These are phyloP conservation scores for Mrakia hoshinonis DNA, from an alignment of 768 basidiomycete genomes.

Conservation along the genomic window DNA sequence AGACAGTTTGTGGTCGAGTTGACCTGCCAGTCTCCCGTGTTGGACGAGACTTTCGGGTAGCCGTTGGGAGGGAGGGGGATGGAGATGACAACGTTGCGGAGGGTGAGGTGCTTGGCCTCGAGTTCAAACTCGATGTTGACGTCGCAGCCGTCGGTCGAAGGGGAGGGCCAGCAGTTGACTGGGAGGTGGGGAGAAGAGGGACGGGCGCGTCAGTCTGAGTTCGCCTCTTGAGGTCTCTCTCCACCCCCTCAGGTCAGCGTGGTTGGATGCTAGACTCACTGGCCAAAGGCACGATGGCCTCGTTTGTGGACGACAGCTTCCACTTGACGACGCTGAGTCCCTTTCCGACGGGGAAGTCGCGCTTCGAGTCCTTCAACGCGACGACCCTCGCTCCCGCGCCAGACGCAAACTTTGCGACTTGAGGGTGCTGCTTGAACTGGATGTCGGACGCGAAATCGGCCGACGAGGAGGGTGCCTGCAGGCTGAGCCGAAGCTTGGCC, in stretches of 20 bases:
- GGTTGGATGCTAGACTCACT: conserved; percentile 49
- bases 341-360: conserved; percentile 79
- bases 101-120: conserved; percentile 66
- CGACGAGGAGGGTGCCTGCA: conserved; percentile 46
- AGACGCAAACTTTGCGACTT: conserved; percentile 73
- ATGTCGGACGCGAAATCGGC: conserved; percentile 57
- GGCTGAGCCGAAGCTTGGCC: conserved; percentile 60
- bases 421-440: conserved; percentile 95
- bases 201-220: too few species aligned
- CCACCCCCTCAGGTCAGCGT: not conserved
- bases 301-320: conserved; percentile 83
- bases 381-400: conserved; percentile 52
- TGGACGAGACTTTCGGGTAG: conserved; percentile 67
- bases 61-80: conserved; percentile 85
- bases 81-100: conserved; percentile 77
- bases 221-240: not conserved
- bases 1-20: conserved; percentile 70
- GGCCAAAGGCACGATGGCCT: conserved; percentile 79
- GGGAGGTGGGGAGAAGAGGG: conserved; percentile 12
- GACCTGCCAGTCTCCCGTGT: conserved; percentile 70
- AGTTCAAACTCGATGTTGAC: conserved; percentile 97
- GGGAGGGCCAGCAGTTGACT: conserved; percentile 98
- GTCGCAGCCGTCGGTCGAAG: conserved; percentile 82
- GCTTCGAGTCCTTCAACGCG: conserved; percentile 71
- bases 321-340: conserved; percentile 79